Evolutionary conservation across 345 rosid genomes (phyloP), one percentile per base, ranked within the genome.

Genomic region (Aegle marmelos): DNA sequence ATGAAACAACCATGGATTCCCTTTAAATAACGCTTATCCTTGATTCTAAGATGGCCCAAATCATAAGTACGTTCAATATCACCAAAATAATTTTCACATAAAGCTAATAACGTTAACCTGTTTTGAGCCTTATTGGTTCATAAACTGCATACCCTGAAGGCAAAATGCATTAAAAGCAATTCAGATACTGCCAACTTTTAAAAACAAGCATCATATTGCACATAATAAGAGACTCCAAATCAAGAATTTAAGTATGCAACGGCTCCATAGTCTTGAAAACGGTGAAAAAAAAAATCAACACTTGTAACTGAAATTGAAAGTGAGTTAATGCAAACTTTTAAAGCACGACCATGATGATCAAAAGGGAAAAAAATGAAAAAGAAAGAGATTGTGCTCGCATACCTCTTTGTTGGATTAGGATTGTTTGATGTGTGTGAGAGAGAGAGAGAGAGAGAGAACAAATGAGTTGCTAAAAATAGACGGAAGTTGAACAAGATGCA

Each of bases 391-490:
- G 39, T 5, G 41, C 78, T 21, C 45, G 59, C 77, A 11, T 54
- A 73, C 81, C 78, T 82, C 28, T 5, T 48, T 16, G 33, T 39
- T 68, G 60, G 6, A 16, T 37, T 24, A 33, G 27, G 25, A 30
- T 74, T 56, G 37, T 59, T 30, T 63, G 68, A 58, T n/a, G 81
- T 1, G 80, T 37, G 73, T 1, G 33, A 31, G 45, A 72, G 37
- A 53, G 61, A 62, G 37, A 30, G 2, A 57, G 76, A 54, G 63
- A 58, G 66, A 54, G 68, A 58, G 54, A 54, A 7, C 37, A 77
- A 58, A 60, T 19, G 68, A 36, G 68, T 65, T 71, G 82, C 86
- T 73, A 87, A 85, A 83, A 70, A 69, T 85, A 83, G 82, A 58
- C 79, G 72, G 64, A 68, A 63, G 79, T 73, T 73, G 60, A 58